phyloP scores from a whole-genome alignment of 108 stramenopile species.

The Cyclotella atomus region DNA sequence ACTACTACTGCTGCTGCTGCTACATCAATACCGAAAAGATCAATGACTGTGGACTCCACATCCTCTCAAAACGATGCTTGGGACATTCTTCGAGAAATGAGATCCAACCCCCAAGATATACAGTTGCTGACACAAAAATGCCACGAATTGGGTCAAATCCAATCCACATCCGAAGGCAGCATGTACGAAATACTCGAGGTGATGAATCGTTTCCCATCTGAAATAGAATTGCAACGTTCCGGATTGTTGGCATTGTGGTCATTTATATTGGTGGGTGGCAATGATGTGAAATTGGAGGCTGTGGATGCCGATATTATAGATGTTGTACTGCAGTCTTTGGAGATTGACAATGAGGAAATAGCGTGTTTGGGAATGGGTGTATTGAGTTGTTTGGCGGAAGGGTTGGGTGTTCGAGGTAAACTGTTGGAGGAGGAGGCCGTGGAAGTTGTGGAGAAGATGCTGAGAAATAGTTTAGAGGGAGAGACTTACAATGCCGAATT shows the following conservation, averaged over 20 bases:
- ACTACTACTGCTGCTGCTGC: too few species aligned
- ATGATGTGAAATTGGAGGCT: conserved; percentile 20
- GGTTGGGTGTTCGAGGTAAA: conserved; percentile 3
- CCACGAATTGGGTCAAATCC: conserved; percentile 9
- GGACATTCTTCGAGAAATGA: conserved; percentile 22
- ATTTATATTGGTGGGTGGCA: conserved; percentile 10
- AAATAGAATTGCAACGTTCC: conserved; percentile 3
- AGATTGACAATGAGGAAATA: conserved; percentile 1
- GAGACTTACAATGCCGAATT: neutral
- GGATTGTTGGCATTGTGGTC: conserved; percentile 25
- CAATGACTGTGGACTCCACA: neutral
- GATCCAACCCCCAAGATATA: conserved; percentile 4
- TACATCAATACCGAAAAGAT: neutral
- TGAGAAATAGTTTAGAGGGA: neutral
- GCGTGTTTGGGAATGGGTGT: conserved; percentile 20
- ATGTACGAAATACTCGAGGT: conserved; percentile 27
- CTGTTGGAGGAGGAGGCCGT: conserved; percentile 5
- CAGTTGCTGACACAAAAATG: conserved; percentile 12
- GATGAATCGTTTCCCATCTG: conserved; percentile 7
- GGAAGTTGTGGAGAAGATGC: neutral
- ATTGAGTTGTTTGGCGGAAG: conserved; percentile 20
- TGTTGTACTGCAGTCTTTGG: neutral
- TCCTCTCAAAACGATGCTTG: conserved; percentile 13
- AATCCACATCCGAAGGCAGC: conserved; percentile 6
- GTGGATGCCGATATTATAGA: conserved; percentile 10